Conservation (phyloP, 768 basidiomycete species). For the Agrocybe praecox region DNA sequence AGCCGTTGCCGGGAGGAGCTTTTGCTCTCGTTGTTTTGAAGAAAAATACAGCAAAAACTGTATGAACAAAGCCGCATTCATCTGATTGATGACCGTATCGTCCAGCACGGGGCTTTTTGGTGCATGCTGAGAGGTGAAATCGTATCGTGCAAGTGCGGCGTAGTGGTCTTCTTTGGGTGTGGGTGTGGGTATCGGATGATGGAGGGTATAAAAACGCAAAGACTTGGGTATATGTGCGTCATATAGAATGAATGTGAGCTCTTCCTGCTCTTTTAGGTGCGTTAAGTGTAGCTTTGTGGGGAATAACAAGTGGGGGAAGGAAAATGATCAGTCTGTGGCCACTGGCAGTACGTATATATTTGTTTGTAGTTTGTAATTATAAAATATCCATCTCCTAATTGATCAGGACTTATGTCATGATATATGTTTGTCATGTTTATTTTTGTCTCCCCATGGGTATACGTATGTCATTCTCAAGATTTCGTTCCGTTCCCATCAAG, state of each 20-base stretch:
- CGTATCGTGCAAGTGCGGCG: conserved; percentile 33
- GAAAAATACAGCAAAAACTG: conserved; percentile 23
- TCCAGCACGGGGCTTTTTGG: conserved; percentile 27
- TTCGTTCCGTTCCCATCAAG: too few species aligned
- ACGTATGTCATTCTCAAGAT: too few species aligned
- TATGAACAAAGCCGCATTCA: conserved; percentile 44
- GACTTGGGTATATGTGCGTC: conserved; percentile 30
- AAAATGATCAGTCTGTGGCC: conserved; percentile 34
- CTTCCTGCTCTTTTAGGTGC: not conserved
- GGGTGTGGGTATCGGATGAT: too few species aligned
- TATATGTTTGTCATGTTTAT: too few species aligned
- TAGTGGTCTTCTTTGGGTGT: conserved; percentile 21
- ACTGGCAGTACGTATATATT: too few species aligned
- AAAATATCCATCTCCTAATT: too few species aligned
- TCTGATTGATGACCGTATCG: conserved; percentile 42
- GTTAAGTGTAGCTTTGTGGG: conserved; percentile 17
- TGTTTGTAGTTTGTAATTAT: too few species aligned
- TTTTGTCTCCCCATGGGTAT: too few species aligned
- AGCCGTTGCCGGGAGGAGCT: conserved; percentile 26
- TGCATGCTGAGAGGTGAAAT: conserved; percentile 35
- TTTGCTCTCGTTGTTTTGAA: conserved; percentile 12
- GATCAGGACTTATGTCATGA: too few species aligned
- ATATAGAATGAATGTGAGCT: conserved; percentile 22
- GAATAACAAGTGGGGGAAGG: conserved; percentile 2
- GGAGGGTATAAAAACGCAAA: conserved; percentile 67